Evolutionary conservation across 768 basidiomycete species (phyloP).

Genomic region (Leccinum subgranulosum): DNA sequence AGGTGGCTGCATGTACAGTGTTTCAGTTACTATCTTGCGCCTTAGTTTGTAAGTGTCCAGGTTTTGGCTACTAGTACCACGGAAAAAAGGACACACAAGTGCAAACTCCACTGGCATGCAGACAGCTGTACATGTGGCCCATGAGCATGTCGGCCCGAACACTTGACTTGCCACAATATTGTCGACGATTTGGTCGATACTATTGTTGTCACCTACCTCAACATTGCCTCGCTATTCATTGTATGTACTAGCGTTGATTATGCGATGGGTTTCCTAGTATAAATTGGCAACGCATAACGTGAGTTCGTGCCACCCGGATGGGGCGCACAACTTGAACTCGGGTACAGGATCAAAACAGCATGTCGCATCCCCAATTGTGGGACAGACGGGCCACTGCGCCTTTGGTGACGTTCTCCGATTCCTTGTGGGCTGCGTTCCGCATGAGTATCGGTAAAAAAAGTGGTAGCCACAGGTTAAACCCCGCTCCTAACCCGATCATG

Average conservation of each 20-base stretch:
- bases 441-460: not conserved
- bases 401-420: not conserved
- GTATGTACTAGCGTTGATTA: not conserved
- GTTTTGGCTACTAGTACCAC: slow-evolving; percentile 6
- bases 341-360: not conserved
- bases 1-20: slow-evolving; percentile 4
- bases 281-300: too few species aligned
- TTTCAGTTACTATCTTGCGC: slow-evolving; percentile 2
- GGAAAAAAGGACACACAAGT: not conserved
- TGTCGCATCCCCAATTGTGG: not conserved
- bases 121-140: too few species aligned
- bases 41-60: slow-evolving; percentile 1
- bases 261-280: not conserved
- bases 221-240: not conserved
- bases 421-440: not conserved
- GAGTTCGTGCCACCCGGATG: not conserved
- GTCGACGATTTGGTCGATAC: not conserved
- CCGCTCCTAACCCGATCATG: not conserved
- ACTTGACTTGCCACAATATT: slow-evolving; percentile 18
- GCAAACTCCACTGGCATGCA: too few species aligned
- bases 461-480: not conserved
- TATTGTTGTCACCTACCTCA: not conserved
- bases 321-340: not conserved
- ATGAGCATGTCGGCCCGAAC: not conserved
- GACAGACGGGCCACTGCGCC: not conserved